Evolutionary conservation across 2,329 filamentous ascomycete genomes (phyloP), one percentile per base, ranked within the genome.

Genomic region (Colletotrichum eremochloae): DNA sequence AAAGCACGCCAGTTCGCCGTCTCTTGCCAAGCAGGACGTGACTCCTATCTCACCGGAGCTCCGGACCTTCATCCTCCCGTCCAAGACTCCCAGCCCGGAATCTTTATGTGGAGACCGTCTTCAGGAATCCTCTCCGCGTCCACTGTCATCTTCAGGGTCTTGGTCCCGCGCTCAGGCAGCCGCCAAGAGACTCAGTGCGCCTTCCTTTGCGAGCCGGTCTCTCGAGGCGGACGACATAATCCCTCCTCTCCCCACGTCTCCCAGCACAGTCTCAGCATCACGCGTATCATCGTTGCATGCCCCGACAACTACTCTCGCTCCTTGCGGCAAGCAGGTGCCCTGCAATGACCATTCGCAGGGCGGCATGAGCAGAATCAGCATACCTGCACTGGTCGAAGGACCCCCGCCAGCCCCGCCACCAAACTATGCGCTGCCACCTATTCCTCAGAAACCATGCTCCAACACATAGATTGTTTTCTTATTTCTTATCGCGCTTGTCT

Each of bases 361-460:
- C 7, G 62, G 81, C 31, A 48, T 78, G 36, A 82, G 82, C 64
- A 81, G 86, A 36, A 82, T 84, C 67, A 89, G 87, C 78, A 84
- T 88, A 83, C 84, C 87, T 7, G 85, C 88, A 36, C 80, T 88
- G 48, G 80, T 79, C 1, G 83, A 86, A 15, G 86, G 85, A 1
- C 87, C 87, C 40, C 88, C 88, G 1, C 87, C 84, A 20, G 86
- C 83, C 18, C 88, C 88, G 8, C 88, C 88, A 6, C 88, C 88
- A 33, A 88, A 82, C 14, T 85, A 84, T 74, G 87, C 88, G 18
- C 81, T 90, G 31, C 88, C 88, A 24, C 88, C 88, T 0, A 82
- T 89, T 50, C 87, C 87, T 33, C 71, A 62, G 14, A 71, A 71
- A n/a, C 14, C 44, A 57, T 63, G 44, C 46, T 52, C 56, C 40